phyloP scores from a whole-genome alignment of 225 moss, liverwort and hornwort genomes.

The Anthoceros angustus region DNA sequence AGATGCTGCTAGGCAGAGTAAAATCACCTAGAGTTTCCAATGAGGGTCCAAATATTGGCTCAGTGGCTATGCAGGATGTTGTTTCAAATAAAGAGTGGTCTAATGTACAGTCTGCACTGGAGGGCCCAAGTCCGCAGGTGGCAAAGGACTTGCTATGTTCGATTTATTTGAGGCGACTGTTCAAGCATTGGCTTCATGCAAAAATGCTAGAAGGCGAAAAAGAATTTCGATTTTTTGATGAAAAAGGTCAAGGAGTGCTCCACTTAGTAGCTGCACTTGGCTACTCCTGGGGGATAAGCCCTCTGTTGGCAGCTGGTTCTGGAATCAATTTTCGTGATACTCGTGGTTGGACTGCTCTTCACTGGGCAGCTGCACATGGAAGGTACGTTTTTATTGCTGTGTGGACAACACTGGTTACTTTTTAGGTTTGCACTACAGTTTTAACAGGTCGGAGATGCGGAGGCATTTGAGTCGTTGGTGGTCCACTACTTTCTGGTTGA shows the following conservation, averaged over 20 bases:
- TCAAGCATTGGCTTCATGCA: slow-evolving; percentile 56
- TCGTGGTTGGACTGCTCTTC: slow-evolving; percentile 79
- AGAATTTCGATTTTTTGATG: slow-evolving; percentile 56
- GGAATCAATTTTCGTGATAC: slow-evolving; percentile 73
- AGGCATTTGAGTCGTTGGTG: background rate
- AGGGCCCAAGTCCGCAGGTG: slow-evolving; percentile 15
- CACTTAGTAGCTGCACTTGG: slow-evolving; percentile 84
- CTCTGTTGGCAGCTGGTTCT: slow-evolving; percentile 41
- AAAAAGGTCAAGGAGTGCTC: slow-evolving; percentile 58
- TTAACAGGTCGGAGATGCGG: no score
- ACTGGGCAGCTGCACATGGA: slow-evolving; percentile 75
- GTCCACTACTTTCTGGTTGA: background rate
- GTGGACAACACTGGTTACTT: no score
- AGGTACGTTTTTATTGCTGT: slow-evolving; percentile 14
- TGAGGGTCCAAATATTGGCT: slow-evolving; percentile 20
- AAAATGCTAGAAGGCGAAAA: slow-evolving; percentile 47
- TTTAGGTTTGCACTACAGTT: no score
- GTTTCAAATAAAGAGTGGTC: slow-evolving; percentile 25
- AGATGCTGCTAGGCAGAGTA: slow-evolving; percentile 41
- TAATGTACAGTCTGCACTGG: slow-evolving; percentile 37
- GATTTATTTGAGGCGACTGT: slow-evolving; percentile 37
- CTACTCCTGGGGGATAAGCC: slow-evolving; percentile 65
- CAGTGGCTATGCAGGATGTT: slow-evolving; percentile 18
- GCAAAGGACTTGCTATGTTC: slow-evolving; percentile 55
- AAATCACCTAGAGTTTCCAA: slow-evolving; percentile 19